Base-by-base conservation (phyloP, 1,284 basidiomycete species). In the Leccinum pallidistipes region DNA sequence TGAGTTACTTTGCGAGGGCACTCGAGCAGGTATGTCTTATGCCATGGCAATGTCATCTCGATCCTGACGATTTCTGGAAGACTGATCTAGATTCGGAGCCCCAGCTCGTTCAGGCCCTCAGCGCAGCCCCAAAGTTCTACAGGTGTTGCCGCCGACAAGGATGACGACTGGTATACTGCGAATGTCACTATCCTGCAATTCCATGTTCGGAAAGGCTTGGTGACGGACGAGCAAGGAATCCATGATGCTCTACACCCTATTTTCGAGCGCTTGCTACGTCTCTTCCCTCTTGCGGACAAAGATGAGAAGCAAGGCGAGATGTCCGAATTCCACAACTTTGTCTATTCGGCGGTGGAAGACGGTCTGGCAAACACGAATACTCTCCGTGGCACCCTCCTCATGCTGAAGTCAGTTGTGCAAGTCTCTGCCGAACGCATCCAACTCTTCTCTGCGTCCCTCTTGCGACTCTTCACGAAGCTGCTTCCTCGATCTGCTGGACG, bases 401-500 rank as follows among this genome's bases (percentile, higher is more conserved):
- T 99, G 80, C 81, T 99, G 58, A 90, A 93, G 71, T 92, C 94
- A 0, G 90, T 97, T 69, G 88, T 95, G n/a, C 86, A 92, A 67
- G 85, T 88, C 34, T 84, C 87, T 27, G 92, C 95, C 0, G 91
- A 95, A 70, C 88, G 93, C 59, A 87, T 97, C 55, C 95, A 99
- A 68, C 81, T 83, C 0, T 96, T 97, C 76, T 82, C 90, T 38
- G 78, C 82, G 2, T 82, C 86, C 10, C 81, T 98, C 12, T 87
- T 95, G 78, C 96, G 92, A 72, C 83, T 97, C 6, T 84, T 98
- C 57, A 89, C 86, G 68, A 94, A 91, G 72, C 81, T 97, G 87
- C 58, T 99, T 99, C 78, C 84, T 98, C 69, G 92, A 95, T 72
- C 84, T 98, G 57, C 83, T 99, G 64, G 97, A 99, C 71, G 81